Evolutionary conservation across 2,329 filamentous ascomycete species (phyloP), one percentile per base, ranked within the genome.

Genomic region (Sordariomycetes sp.): DNA sequence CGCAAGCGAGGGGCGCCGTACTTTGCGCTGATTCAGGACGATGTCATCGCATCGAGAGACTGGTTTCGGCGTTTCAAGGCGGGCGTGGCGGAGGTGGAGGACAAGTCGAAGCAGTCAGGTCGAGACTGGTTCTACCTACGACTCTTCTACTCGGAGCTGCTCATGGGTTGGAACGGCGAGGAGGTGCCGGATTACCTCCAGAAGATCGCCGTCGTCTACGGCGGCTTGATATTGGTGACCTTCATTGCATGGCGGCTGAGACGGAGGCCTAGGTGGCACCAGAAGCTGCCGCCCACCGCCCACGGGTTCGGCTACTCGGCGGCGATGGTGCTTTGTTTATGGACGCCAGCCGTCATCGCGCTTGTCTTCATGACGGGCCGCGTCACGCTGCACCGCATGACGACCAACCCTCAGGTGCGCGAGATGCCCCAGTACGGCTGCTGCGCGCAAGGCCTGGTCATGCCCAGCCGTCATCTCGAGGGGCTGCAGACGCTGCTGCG

Each of bases 371-470:
- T 51, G 1, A 45, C 48, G 0, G 55, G 55, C 0, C 47, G 54
- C 2, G 37, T 48, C 5, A 47, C 54, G 3, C 34, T 48, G 4
- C 39, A 45, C 15, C 46, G 53, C 11, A 12, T 57, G 6, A 47
- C 39, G 6, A 41, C 37, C 34, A 44, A n/a, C 3, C 44, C 24
- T 12, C 40, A 47, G 16, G 49, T 57, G 1, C 47, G 51, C 6
- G 49, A 55, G 42, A 61, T 61, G 57, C 49, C 53, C 9, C 44
- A 46, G 5, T 60, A 59, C 27, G 58, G 58, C 1, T 61, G 58
- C 38, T 61, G 58, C 36, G 51, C 57, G 0, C 58, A 61, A 35
- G 58, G 58, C 1, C 41, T 59, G 3, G 48, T 59, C 4, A 57
- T 57, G 24, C 53, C 58, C 4, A 37, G 41, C 6, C 47, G 46